Evolutionary conservation across 83 land plant genomes (phyloP).

Genomic region (Thuja plicata): DNA sequence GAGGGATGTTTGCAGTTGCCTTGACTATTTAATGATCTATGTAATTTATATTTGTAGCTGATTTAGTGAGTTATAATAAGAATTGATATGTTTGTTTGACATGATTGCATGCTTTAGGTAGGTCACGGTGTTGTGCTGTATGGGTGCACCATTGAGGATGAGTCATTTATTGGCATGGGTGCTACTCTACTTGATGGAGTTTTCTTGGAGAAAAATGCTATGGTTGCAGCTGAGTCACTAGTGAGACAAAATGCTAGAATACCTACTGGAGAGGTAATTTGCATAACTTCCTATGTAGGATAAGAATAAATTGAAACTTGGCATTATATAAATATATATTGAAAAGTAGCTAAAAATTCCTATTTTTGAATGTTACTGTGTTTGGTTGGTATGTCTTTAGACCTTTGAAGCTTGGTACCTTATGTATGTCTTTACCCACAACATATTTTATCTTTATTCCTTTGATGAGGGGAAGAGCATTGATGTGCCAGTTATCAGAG

Average conservation of each 20-base stretch:
- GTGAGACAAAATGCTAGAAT: too few species aligned
- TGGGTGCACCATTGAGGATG: slow-evolving; percentile 61
- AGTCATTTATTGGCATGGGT: slow-evolving; percentile 65
- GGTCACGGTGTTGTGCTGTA: slow-evolving; percentile 59
- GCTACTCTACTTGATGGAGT: too few species aligned
- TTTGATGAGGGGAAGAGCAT: too few species aligned
- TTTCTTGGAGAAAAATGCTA: too few species aligned
- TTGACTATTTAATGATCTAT: background rate
- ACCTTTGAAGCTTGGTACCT: too few species aligned
- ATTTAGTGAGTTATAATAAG: background rate
- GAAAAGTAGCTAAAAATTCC: too few species aligned
- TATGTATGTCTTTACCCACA: too few species aligned
- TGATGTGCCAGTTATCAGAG: too few species aligned
- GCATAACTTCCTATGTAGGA: background rate
- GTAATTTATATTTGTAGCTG: background rate
- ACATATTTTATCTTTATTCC: too few species aligned
- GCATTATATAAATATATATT: background rate
- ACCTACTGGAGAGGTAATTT: slow-evolving; percentile 46
- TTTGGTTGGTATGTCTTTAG: too few species aligned
- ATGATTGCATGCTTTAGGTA: slow-evolving; percentile 18
- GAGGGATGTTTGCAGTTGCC: background rate
- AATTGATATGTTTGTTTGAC: background rate
- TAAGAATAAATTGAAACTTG: background rate
- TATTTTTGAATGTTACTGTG: too few species aligned
- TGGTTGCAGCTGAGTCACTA: too few species aligned